Base-by-base conservation (phyloP, 2,329 filamentous ascomycete genomes). In the Zasmidium cellare region DNA sequence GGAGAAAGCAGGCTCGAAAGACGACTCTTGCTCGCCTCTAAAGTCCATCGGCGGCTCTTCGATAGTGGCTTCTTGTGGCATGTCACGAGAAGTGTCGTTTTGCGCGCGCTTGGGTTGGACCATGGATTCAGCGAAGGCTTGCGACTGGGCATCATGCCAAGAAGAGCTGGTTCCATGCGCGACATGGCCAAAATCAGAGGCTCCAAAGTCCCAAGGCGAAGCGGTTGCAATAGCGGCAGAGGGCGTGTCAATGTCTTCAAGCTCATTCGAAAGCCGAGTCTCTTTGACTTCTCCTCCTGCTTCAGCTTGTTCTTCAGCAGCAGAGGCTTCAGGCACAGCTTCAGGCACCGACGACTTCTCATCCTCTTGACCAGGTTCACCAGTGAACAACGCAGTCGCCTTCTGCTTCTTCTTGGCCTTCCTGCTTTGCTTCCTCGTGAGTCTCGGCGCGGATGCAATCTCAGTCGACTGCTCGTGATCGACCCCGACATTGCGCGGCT, bases 361-460 rank as follows among this genome's bases (percentile, higher is more conserved):
- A 45, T 55, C 28, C 19, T 50, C 20, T 9, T 35, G 11, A 44
- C 6, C 12, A 38, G 63, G 57, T 14, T 65, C 61, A 23, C 58
- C 64, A 11, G 35, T 16, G 35, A 57, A 61, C 22, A 61, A 55
- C n/a, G 57, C 56, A 31, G 57, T 49, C 20, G 52, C 53, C 28
- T 56, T 57, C 11, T 56, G 51, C 48, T 69, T 66, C 56, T 69
- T 69, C 60, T 66, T 69, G 16, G 41, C 57, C 47, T 71, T 70
- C 60, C 70, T 71, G 3, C 67, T 66, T 22, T 61, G 61, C 58
- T 69, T 71, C 23, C 61, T 59, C n/a, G 55, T 63, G 46, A 68
- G 57, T 47, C 62, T 50, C 16, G 57, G 60, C 9, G 55, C 59
- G 12, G 53, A 45, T 14, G 19, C 28, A 11, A 58, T 48, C 31